Conservation (phyloP, 2,329 filamentous ascomycete genomes). For the Sclerotinia borealis region DNA sequence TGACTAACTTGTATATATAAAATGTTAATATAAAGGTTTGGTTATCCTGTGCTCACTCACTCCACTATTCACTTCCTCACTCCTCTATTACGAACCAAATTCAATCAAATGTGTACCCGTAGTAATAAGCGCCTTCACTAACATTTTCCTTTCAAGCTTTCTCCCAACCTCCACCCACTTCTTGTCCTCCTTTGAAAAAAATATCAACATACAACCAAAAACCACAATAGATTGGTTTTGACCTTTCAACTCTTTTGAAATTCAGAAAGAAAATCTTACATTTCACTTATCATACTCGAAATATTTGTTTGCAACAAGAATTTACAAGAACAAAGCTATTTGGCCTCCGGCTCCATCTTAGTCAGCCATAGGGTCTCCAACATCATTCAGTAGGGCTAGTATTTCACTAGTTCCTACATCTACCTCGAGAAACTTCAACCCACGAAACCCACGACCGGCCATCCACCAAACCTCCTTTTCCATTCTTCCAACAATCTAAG, state of each 20-base stretch:
- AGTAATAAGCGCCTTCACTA: background rate
- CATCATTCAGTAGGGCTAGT: background rate
- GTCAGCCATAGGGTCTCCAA: background rate
- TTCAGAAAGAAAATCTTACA: background rate
- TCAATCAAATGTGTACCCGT: too few species aligned
- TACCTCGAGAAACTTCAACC: background rate
- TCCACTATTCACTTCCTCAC: background rate
- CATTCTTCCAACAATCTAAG: background rate
- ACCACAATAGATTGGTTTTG: constrained; percentile 8
- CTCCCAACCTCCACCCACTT: background rate
- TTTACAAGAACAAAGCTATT: too few species aligned
- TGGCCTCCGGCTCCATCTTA: background rate
- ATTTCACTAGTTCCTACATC: background rate
- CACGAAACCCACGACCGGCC: background rate
- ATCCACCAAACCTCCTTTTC: background rate
- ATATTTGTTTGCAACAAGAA: background rate
- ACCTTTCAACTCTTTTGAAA: constrained; percentile 4
- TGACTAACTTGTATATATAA: too few species aligned
- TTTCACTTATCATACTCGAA: background rate
- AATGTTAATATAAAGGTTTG: too few species aligned
- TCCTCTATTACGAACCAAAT: background rate
- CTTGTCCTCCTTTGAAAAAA: background rate
- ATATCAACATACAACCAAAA: background rate
- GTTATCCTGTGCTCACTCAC: too few species aligned
- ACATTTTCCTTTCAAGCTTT: background rate